A percentile compares a stretch with the other conserved stretches of the same genome.
Conservation (phyloP, 2,329 filamentous ascomycete genomes). For the Colletotrichum magnum region DNA sequence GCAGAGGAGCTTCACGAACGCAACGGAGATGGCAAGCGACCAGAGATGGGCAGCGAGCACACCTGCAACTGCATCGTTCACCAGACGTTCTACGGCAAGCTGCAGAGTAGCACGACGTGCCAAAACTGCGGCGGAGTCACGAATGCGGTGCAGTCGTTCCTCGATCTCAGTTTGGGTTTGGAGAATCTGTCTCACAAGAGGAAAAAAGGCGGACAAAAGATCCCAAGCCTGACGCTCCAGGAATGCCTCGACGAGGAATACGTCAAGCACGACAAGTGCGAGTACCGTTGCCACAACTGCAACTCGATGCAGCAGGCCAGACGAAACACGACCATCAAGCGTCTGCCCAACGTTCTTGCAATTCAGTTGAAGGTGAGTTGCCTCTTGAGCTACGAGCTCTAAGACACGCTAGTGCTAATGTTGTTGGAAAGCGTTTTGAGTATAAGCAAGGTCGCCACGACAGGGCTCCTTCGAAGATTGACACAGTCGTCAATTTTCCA, state of each 20-base stretch:
- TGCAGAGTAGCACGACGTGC: constrained; percentile 92
- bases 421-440: constrained; percentile 73
- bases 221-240: constrained; percentile 69
- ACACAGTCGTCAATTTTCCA: constrained; percentile 88
- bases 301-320: constrained; percentile 82
- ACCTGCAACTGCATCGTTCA: constrained; percentile 93
- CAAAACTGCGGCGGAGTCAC: constrained; percentile 88
- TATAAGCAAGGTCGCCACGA: constrained; percentile 76
- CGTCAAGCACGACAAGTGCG: constrained; percentile 87
- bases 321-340: constrained; percentile 87
- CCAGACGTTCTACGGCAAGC: constrained; percentile 93
- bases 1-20: constrained; percentile 91
- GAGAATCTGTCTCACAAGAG: constrained; percentile 79
- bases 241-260: constrained; percentile 90
- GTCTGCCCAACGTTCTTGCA: constrained; percentile 88
- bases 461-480: constrained; percentile 85
- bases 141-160: constrained; percentile 87
- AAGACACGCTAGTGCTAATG: constrained; percentile 17
- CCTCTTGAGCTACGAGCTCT: neutral
- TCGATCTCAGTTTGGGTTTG: constrained; percentile 91
- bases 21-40: constrained; percentile 78
- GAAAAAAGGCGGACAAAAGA: constrained; percentile 66
- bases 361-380: constrained; percentile 87
- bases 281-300: constrained; percentile 89
- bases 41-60: constrained; percentile 71